These are phyloP conservation scores for Ophiostoma sp. DNA, from an alignment of 2,329 filamentous ascomycete genomes.

Conservation along the genomic window DNA sequence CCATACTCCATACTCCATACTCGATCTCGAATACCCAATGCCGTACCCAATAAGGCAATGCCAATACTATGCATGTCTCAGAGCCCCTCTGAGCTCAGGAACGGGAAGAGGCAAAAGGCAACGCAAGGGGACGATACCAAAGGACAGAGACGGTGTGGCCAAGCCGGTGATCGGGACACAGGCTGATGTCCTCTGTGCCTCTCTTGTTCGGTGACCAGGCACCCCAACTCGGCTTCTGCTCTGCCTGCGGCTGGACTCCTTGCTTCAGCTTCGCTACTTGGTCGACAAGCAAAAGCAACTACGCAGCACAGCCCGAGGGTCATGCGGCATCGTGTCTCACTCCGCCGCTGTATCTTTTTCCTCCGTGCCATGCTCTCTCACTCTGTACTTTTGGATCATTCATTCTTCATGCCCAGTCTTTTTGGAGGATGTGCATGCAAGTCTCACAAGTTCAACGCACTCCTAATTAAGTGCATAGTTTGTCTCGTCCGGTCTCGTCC, in stretches of 20 bases:
- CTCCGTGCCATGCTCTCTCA: no score
- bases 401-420: background rate
- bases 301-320: background rate
- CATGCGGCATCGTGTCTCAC: conserved; percentile 8
- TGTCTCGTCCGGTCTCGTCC: background rate
- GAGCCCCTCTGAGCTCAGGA: background rate
- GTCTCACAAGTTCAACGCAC: conserved; percentile 8
- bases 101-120: background rate
- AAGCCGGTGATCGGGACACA: no score
- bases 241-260: background rate
- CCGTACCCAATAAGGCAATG: no score
- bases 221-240: background rate
- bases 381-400: conserved; percentile 2
- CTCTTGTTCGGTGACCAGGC: background rate
- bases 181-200: no score
- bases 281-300: background rate
- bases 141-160: background rate
- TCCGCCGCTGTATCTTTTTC: background rate
- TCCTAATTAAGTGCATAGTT: conserved; percentile 2
- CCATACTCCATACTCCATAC: no score
- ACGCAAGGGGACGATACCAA: background rate
- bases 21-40: no score
- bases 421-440: background rate
- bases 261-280: background rate
- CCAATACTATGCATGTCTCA: conserved; percentile 6